A percentile compares a stretch with the other conserved stretches of the same genome.
These are phyloP conservation scores for Platanthera zijinensis DNA, from an alignment of 106 monocot genomes.

Conservation along the genomic window DNA sequence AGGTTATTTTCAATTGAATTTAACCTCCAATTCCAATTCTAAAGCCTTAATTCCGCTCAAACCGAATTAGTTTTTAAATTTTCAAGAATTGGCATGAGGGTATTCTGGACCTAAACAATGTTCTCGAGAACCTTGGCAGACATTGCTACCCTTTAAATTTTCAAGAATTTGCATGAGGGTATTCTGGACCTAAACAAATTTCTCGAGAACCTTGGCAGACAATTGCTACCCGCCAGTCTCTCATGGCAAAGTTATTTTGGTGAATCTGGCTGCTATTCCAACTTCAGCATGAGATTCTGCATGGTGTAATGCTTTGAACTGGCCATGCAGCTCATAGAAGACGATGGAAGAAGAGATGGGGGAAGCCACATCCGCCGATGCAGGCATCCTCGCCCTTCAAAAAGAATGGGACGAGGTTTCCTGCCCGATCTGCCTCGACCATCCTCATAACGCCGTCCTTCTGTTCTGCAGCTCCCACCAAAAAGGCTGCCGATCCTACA, in stretches of 20 bases:
- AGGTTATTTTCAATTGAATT: too few species aligned
- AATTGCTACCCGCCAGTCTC: too few species aligned
- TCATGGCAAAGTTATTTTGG: neutral
- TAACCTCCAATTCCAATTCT: too few species aligned
- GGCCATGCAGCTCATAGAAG: neutral
- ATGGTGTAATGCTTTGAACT: slow-evolving; percentile 2
- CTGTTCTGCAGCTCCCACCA: slow-evolving; percentile 63
- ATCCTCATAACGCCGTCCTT: slow-evolving; percentile 87
- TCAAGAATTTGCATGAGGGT: neutral
- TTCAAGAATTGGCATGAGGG: too few species aligned
- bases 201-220: too few species aligned
- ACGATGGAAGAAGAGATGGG: slow-evolving; percentile 32
- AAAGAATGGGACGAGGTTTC: slow-evolving; percentile 74
- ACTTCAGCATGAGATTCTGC: neutral
- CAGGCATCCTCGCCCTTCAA: slow-evolving; percentile 19
- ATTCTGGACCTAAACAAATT: neutral
- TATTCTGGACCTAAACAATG: too few species aligned
- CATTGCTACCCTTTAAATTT: neutral
- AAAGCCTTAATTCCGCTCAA: too few species aligned
- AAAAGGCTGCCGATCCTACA: slow-evolving; percentile 75
- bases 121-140: neutral
- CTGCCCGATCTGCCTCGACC: slow-evolving; percentile 88
- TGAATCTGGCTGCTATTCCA: neutral
- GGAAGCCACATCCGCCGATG: slow-evolving; percentile 24
- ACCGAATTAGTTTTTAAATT: too few species aligned